Conservation (phyloP, 1,139 yeast genomes). For the Barnettozyma hawaiiensis region DNA sequence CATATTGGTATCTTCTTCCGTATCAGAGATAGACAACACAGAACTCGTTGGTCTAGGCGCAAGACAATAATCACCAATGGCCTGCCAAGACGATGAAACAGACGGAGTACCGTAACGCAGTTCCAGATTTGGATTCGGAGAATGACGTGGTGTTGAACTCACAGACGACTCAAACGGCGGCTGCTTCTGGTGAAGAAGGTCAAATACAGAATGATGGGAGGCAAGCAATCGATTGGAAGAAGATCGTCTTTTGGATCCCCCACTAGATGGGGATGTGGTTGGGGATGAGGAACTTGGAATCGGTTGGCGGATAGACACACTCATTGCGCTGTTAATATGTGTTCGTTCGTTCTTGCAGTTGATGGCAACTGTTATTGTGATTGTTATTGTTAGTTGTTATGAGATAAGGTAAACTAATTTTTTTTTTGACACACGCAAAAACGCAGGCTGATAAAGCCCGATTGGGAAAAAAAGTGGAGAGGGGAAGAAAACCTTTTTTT, state of each 20-base stretch:
- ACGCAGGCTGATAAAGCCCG: background rate
- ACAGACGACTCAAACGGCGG: background rate
- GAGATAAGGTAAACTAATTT: constrained; percentile 1
- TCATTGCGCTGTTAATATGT: background rate
- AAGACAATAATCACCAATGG: constrained; percentile 15
- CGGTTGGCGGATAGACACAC: constrained; percentile 15
- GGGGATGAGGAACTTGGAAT: constrained; percentile 1
- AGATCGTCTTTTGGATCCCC: constrained; percentile 1
- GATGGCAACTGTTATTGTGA: constrained; percentile 5
- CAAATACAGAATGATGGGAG: constrained; percentile 24
- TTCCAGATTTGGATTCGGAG: constrained; percentile 4
- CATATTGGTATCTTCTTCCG: constrained; percentile 18
- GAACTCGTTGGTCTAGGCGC: constrained; percentile 26
- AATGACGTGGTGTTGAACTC: constrained; percentile 2
- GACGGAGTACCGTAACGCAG: constrained; percentile 1
- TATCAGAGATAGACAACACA: constrained; percentile 24
- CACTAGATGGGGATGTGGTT: background rate
- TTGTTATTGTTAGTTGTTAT: no score
- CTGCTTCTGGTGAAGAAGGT: constrained; percentile 18
- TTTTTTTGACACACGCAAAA: constrained; percentile 1
- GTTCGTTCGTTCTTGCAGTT: background rate
- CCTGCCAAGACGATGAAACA: constrained; percentile 20
- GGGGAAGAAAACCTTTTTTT: background rate
- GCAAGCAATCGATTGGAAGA: constrained; percentile 18
- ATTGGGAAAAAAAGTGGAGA: background rate